Conservation (phyloP, 768 basidiomycete species). For the Pisolithus albus region DNA sequence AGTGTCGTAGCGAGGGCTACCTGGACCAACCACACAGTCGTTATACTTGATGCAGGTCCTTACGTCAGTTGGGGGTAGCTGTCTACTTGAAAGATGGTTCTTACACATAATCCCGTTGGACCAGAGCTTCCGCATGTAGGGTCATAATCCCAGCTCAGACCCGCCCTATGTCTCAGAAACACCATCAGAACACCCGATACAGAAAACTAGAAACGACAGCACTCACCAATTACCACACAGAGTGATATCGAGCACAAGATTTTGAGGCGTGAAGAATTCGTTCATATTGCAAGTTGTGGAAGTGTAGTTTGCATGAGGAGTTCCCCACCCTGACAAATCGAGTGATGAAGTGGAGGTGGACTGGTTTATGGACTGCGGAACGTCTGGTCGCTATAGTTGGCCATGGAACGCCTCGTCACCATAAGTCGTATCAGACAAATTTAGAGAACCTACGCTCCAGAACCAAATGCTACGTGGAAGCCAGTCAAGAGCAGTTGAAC, state of each 20-base stretch:
- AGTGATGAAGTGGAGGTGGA: constrained; percentile 29
- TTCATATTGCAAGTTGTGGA: constrained; percentile 38
- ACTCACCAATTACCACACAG: constrained; percentile 46
- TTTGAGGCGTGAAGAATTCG: constrained; percentile 41
- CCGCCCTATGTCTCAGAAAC: constrained; percentile 36
- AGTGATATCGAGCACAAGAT: constrained; percentile 48
- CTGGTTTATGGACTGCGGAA: constrained; percentile 31
- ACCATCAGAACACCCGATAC: neutral
- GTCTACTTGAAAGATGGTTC: constrained; percentile 6
- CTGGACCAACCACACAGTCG: constrained; percentile 49
- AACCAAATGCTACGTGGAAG: constrained; percentile 37
- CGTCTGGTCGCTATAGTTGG: constrained; percentile 25
- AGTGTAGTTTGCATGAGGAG: constrained; percentile 39
- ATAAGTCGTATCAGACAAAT: neutral
- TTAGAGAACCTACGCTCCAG: constrained; percentile 34
- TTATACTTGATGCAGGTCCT: constrained; percentile 32
- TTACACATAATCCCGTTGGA: constrained; percentile 37
- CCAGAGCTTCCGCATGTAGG: constrained; percentile 35
- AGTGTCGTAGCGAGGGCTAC: constrained; percentile 47
- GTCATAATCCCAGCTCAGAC: constrained; percentile 36
- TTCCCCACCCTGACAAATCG: constrained; percentile 37
- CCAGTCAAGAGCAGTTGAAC: constrained; percentile 1
- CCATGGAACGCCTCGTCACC: too few species aligned
- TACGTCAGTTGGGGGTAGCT: neutral
- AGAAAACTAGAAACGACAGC: neutral